A percentile compares a stretch with the other conserved stretches of the same genome.
Conservation (phyloP, 202 grass and related monocot species). For the Tripidium arundinaceum region DNA sequence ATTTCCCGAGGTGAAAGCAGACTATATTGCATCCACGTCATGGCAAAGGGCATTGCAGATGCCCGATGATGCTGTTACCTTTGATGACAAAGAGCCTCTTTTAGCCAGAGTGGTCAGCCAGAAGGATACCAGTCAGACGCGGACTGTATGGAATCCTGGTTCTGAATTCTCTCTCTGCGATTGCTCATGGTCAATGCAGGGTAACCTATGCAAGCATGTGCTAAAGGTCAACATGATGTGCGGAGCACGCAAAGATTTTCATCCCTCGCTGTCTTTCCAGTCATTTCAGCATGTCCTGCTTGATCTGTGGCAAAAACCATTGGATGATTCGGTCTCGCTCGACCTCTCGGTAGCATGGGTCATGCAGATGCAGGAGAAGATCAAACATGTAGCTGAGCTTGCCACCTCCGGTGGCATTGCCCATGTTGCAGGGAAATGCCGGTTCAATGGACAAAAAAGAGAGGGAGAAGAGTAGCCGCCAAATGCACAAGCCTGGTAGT, state of each 20-base stretch:
- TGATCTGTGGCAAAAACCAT: conserved; percentile 64
- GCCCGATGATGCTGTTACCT: conserved; percentile 54
- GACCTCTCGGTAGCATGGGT: conserved; percentile 76
- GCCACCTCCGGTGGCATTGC: conserved; percentile 50
- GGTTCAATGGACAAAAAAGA: conserved; percentile 63
- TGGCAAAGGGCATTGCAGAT: conserved; percentile 78
- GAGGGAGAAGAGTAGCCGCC: conserved; percentile 49
- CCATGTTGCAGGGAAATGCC: conserved; percentile 53
- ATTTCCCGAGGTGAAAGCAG: conserved; percentile 74
- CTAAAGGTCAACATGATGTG: conserved; percentile 85
- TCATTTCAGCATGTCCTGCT: conserved; percentile 71
- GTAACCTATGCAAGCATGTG: conserved; percentile 89
- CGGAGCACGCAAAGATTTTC: conserved; percentile 35
- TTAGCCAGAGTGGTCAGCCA: conserved; percentile 64
- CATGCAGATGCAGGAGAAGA: conserved; percentile 72
- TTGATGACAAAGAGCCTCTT: conserved; percentile 49
- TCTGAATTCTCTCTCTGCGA: conserved; percentile 80
- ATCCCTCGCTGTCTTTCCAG: conserved; percentile 46
- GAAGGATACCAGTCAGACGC: conserved; percentile 48
- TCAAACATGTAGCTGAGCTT: conserved; percentile 57
- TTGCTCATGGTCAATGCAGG: conserved; percentile 84
- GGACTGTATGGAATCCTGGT: conserved; percentile 67
- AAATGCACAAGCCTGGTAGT: conserved; percentile 36
- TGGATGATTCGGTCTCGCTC: conserved; percentile 74
- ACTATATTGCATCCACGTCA: conserved; percentile 79